Percentiles rank a stretch among this genome's conserved stretches.
Evolutionary conservation across 2,329 filamentous ascomycete species (phyloP).

Genomic region (Sporothrix sp.): DNA sequence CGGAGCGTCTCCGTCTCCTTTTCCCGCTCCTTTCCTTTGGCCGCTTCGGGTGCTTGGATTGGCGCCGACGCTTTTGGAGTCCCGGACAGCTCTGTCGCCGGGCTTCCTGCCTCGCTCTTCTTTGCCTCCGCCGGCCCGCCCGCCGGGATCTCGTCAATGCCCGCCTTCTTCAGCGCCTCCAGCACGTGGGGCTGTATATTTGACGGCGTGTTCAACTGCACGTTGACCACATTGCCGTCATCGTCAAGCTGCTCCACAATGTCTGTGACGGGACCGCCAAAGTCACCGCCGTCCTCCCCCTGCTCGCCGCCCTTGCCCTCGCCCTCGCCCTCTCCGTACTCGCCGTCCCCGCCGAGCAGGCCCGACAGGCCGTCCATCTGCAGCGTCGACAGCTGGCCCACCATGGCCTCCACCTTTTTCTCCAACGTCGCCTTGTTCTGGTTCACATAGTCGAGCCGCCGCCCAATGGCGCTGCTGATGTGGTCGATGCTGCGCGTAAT

Average conservation of each 20-base stretch:
- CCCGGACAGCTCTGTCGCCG: not conserved
- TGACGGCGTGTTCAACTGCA: constrained; percentile 55
- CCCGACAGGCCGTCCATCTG: constrained; percentile 46
- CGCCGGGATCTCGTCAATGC: constrained; percentile 36
- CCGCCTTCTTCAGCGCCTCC: constrained; percentile 68
- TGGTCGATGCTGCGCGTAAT: constrained; percentile 45
- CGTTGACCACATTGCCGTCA: constrained; percentile 71
- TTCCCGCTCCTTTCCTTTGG: not conserved
- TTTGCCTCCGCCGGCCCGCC: not conserved
- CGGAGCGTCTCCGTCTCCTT: not conserved
- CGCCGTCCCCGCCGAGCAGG: constrained; percentile 28
- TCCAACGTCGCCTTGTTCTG: constrained; percentile 68
- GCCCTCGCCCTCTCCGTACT: constrained; percentile 37
- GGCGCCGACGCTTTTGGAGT: not conserved
- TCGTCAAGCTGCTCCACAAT: constrained; percentile 91
- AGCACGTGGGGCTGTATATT: constrained; percentile 57
- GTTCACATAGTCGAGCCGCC: constrained; percentile 80
- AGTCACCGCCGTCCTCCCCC: constrained; percentile 47
- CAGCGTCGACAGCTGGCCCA: constrained; percentile 59
- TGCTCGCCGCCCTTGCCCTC: constrained; percentile 50
- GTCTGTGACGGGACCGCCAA: constrained; percentile 71
- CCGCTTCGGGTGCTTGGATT: not conserved
- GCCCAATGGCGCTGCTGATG: constrained; percentile 57
- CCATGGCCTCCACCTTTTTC: constrained; percentile 58
- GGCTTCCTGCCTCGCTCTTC: not conserved